Conservation (phyloP, 2,329 filamentous ascomycete species). For the Stagonosporopsis cucurbitacearum region DNA sequence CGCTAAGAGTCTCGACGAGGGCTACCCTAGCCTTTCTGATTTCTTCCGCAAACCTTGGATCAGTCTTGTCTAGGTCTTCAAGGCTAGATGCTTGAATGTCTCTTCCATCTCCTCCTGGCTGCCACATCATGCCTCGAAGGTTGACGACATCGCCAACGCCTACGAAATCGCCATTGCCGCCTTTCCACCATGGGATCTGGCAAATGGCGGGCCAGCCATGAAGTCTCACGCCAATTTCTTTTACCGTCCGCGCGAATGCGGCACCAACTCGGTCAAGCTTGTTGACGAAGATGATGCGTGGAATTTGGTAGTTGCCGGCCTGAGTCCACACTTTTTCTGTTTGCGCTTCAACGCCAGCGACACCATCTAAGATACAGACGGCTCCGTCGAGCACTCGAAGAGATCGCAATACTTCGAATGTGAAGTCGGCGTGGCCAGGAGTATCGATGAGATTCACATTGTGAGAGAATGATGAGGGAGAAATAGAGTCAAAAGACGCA, state of each 20-base stretch:
- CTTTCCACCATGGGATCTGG: slow-evolving; percentile 93
- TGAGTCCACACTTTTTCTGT: slow-evolving; percentile 97
- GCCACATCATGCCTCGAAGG: slow-evolving; percentile 77
- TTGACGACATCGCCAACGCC: slow-evolving; percentile 86
- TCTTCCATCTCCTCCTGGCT: slow-evolving; percentile 69
- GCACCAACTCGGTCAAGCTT: slow-evolving; percentile 86
- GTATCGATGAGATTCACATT: slow-evolving; percentile 74
- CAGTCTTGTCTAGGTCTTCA: slow-evolving; percentile 58
- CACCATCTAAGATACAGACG: slow-evolving; percentile 90
- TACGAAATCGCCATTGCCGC: slow-evolving; percentile 72
- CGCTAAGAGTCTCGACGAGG: slow-evolving; percentile 82
- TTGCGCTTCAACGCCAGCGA: slow-evolving; percentile 94
- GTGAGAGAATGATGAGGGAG: slow-evolving; percentile 64
- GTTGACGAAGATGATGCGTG: slow-evolving; percentile 81
- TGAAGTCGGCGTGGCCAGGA: slow-evolving; percentile 95
- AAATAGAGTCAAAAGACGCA: slow-evolving; percentile 35
- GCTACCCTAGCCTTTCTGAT: slow-evolving; percentile 76
- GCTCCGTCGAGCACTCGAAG: slow-evolving; percentile 87
- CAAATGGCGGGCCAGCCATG: slow-evolving; percentile 88
- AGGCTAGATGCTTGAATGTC: slow-evolving; percentile 63
- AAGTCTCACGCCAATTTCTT: slow-evolving; percentile 81
- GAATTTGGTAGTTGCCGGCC: slow-evolving; percentile 83
- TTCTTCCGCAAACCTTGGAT: slow-evolving; percentile 65
- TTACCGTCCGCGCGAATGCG: slow-evolving; percentile 81
- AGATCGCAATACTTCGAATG: slow-evolving; percentile 93